A percentile compares a stretch with the other conserved stretches of the same genome.
Conservation (phyloP, 1,284 basidiomycete species). For the Entoloma clypeatum region DNA sequence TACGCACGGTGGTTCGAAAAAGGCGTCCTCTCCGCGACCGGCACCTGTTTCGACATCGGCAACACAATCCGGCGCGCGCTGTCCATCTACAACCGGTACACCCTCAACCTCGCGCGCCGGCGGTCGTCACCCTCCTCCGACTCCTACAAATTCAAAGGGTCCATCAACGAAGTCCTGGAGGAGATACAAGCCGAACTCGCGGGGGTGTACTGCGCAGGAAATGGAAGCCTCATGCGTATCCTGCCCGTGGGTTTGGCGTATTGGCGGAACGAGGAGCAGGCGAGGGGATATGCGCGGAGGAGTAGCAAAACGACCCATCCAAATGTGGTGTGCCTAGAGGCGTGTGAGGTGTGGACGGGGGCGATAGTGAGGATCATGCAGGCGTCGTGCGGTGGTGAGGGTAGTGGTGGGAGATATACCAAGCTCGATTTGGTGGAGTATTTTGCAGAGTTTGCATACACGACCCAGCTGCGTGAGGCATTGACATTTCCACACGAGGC, state of each 20-base stretch:
- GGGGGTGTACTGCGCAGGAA: slow-evolving; percentile 28
- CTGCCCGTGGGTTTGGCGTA: slow-evolving; percentile 39
- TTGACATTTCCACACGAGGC: slow-evolving; percentile 26
- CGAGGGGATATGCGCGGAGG: slow-evolving; percentile 29
- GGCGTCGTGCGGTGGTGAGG: slow-evolving; percentile 14
- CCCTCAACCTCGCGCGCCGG: too few relatives aligned
- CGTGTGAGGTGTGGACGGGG: slow-evolving; percentile 37
- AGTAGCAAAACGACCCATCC: slow-evolving; percentile 41
- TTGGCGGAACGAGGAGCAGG: slow-evolving; percentile 30
- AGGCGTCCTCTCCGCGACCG: slow-evolving; percentile 36
- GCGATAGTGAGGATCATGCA: slow-evolving; percentile 32
- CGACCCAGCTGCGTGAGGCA: slow-evolving; percentile 25
- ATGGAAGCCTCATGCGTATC: slow-evolving; percentile 42
- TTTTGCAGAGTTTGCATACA: slow-evolving; percentile 34
- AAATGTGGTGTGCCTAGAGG: slow-evolving; percentile 36
- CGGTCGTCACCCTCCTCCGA: too few relatives aligned
- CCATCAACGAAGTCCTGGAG: slow-evolving; percentile 22
- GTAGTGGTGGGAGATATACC: slow-evolving; percentile 23
- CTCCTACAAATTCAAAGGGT: too few relatives aligned
- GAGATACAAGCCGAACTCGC: slow-evolving; percentile 27
- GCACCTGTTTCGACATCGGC: slow-evolving; percentile 40
- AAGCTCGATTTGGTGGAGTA: slow-evolving; percentile 36
- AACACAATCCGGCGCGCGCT: slow-evolving; percentile 32
- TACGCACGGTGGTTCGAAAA: slow-evolving; percentile 33
- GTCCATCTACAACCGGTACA: slow-evolving; percentile 22